A percentile compares a stretch with the other conserved stretches of the same genome.
Conservation (phyloP, 495 filamentous ascomycete genomes). For the Zalerion maritima region DNA sequence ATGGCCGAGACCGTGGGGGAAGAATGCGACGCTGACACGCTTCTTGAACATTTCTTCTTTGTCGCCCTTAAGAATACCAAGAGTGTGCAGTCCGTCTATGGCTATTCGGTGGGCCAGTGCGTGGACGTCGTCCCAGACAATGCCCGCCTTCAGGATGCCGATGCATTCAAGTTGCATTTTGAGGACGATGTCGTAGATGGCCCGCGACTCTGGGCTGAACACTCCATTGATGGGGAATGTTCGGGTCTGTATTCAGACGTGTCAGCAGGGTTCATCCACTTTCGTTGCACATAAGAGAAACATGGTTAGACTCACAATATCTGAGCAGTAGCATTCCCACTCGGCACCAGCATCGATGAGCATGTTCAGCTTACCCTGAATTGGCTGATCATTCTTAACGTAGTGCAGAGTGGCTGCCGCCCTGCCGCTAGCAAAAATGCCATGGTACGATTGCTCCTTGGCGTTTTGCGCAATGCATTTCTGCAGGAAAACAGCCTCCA, state of each 20-base stretch:
- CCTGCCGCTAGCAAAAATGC: conserved; percentile 64
- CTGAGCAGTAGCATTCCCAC: conserved; percentile 64
- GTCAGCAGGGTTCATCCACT: not conserved
- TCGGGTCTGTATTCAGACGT: conserved; percentile 40
- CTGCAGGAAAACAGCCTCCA: conserved; percentile 64
- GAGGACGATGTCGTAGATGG: conserved; percentile 76
- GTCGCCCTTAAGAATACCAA: conserved; percentile 61
- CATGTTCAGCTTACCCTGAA: conserved; percentile 55
- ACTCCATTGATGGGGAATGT: conserved; percentile 69
- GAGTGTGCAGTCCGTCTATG: conserved; percentile 57
- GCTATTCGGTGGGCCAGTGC: conserved; percentile 63
- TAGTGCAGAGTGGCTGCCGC: conserved; percentile 83
- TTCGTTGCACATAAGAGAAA: not conserved
- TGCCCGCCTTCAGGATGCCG: conserved; percentile 55
- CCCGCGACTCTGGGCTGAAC: conserved; percentile 54
- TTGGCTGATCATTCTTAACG: conserved; percentile 54
- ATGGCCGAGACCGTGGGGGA: conserved; percentile 85
- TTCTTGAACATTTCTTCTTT: conserved; percentile 57
- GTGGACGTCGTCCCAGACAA: conserved; percentile 79
- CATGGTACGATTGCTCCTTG: conserved; percentile 68
- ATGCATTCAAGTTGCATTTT: conserved; percentile 73
- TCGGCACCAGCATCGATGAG: conserved; percentile 78
- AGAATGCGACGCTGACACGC: conserved; percentile 71
- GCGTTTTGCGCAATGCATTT: conserved; percentile 61
- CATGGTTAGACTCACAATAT: conserved; percentile 39